These are phyloP conservation scores for Crithidia bombi DNA, from an alignment of 208 protist species.

Conservation along the genomic window DNA sequence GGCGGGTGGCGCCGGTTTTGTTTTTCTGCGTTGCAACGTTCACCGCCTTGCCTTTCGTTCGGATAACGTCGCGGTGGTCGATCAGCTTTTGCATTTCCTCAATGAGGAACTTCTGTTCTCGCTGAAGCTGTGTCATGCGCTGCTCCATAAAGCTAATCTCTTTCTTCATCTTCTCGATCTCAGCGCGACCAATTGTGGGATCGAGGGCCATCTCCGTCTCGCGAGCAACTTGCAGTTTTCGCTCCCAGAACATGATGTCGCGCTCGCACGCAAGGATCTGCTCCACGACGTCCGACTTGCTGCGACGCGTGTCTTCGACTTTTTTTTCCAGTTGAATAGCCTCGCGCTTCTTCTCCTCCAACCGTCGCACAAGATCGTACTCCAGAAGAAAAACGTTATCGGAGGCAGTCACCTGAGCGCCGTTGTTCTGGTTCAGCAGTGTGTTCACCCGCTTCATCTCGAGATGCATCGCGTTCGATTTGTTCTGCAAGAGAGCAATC, in stretches of 20 bases:
- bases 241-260: slow-evolving; percentile 96
- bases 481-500: slow-evolving; percentile 76
- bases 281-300: slow-evolving; percentile 84
- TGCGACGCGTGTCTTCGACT: slow-evolving; percentile 76
- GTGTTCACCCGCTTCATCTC: slow-evolving; percentile 95
- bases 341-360: slow-evolving; percentile 93
- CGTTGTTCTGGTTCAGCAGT: slow-evolving; percentile 85
- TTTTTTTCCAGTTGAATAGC: slow-evolving; percentile 89
- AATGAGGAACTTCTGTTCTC: slow-evolving; percentile 93
- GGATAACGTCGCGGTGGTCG: slow-evolving; percentile 92
- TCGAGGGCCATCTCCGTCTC: slow-evolving; percentile 96
- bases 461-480: slow-evolving; percentile 90
- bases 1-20: slow-evolving; percentile 67
- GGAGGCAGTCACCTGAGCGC: slow-evolving; percentile 70
- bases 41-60: slow-evolving; percentile 92
- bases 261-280: slow-evolving; percentile 93
- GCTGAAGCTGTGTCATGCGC: slow-evolving; percentile 88
- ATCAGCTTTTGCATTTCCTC: slow-evolving; percentile 96
- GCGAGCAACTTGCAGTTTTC: slow-evolving; percentile 96
- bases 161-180: slow-evolving; percentile 95
- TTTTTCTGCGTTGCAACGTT: slow-evolving; percentile 66
- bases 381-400: slow-evolving; percentile 94
- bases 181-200: slow-evolving; percentile 91
- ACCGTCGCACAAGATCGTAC: slow-evolving; percentile 84
- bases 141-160: slow-evolving; percentile 96